Base-by-base conservation (phyloP, 805 yeast genomes). In the Candida morakotiae region DNA sequence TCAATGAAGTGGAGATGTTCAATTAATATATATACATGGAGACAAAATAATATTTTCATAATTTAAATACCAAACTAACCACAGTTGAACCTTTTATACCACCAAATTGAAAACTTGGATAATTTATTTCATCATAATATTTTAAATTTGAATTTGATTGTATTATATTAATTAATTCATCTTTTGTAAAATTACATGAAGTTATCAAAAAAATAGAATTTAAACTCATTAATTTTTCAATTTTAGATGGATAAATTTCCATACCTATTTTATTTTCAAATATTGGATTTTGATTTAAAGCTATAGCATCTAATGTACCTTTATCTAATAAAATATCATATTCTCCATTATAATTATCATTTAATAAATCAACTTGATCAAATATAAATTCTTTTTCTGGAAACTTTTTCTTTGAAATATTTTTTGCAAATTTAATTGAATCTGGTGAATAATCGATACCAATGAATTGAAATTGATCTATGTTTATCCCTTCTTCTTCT, bases 251-350 rank as follows among this genome's bases (percentile, higher is more conserved):
- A 51, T 93, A 91, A 11, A 77, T 64, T 19, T 81, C 78, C 40
- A 74, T 55, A 6, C 75, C 72, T 13, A 74, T 69, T 40, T 67
- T 63, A 6, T 66, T 69, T 7, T 60, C 70, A 41, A 74, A 75
- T 9, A 67, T 27, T 1, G 64, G 63, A 6, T 57, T 65, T 16
- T 82, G 83, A 56, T 87, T 86, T 31, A 93, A 69, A 0, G 96
- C 97, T 43, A 93, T 91, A 4, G 99, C 99, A 62, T 93, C 99
- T 16, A 93, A 63, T 0, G 99, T 93, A 7, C 99, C 99, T 57
- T 93, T 93, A 60, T 93, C 99, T 13, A 88, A 63, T 1, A 91
- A 75, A 7, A 93, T 58, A 53, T 89, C 95, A 60, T 76, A 88
- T 16, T 16, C 64, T 52, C 35, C 35, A 11, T 15, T 32, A 18